phyloP scores from a whole-genome alignment of 1,284 basidiomycete species.

The Porphyrellus sp. region DNA sequence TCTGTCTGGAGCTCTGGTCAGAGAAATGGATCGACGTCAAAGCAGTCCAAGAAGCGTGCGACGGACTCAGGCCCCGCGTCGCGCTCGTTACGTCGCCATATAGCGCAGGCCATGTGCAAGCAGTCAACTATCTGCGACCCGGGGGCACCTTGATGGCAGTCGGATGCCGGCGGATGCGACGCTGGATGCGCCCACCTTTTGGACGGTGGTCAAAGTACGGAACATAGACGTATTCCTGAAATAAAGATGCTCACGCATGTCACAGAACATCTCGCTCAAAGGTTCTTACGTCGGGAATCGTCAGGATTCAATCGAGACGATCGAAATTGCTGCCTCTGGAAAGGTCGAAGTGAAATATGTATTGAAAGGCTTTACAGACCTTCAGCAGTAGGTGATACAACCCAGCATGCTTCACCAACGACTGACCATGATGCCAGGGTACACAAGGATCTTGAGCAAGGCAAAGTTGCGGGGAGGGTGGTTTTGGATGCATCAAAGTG shows the following conservation, averaged over 20 bases:
- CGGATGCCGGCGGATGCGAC: conserved; percentile 60
- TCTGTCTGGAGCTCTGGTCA: conserved; percentile 70
- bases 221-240: not conserved
- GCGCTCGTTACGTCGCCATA: conserved; percentile 66
- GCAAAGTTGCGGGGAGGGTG: not conserved
- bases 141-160: conserved; percentile 72
- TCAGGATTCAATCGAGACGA: conserved; percentile 71
- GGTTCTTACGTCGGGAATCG: conserved; percentile 78
- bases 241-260: not conserved
- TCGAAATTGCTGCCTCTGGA: conserved; percentile 67
- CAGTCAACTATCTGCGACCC: conserved; percentile 64
- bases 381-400: conserved; percentile 45
- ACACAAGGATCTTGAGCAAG: not conserved
- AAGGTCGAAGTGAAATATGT: conserved; percentile 60
- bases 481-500: not conserved
- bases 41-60: conserved; percentile 63
- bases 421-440: not conserved
- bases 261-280: conserved; percentile 57
- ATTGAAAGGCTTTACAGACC: conserved; percentile 49
- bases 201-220: conserved; percentile 60
- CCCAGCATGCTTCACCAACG: not conserved
- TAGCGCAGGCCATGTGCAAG: conserved; percentile 64
- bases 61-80: conserved; percentile 72
- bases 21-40: conserved; percentile 79
- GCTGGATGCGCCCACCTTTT: conserved; percentile 71